Conservation (phyloP, 768 basidiomycete genomes). For the Tephrocybe sp. region DNA sequence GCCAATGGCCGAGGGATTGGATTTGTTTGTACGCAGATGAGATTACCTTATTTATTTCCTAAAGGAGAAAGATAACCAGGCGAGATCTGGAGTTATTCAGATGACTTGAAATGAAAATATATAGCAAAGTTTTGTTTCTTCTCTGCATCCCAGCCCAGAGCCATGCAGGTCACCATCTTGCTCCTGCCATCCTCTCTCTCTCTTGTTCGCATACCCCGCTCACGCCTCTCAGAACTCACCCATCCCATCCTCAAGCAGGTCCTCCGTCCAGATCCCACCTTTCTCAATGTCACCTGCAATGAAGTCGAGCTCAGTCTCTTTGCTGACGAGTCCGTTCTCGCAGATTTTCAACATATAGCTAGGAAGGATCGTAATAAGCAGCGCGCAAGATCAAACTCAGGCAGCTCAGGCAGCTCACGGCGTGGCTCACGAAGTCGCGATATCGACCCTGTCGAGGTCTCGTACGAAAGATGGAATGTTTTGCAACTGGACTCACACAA, state of each 20-base stretch:
- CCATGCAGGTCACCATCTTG: constrained; percentile 60
- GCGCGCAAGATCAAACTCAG: constrained; percentile 39
- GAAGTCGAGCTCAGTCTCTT: constrained; percentile 77
- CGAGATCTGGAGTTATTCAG: constrained; percentile 2
- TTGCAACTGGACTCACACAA: constrained; percentile 81
- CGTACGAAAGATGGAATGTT: constrained; percentile 74
- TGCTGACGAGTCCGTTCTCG: constrained; percentile 53
- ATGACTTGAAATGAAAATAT: neutral
- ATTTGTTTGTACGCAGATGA: neutral
- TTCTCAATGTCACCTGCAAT: constrained; percentile 77
- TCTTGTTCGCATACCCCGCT: constrained; percentile 72
- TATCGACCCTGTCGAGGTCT: constrained; percentile 61
- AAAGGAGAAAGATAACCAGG: constrained; percentile 15
- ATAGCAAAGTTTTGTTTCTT: neutral
- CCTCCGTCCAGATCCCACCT: constrained; percentile 61
- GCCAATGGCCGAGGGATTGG: neutral
- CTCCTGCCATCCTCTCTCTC: constrained; percentile 70
- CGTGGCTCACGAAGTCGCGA: constrained; percentile 16
- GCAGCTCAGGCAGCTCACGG: constrained; percentile 21
- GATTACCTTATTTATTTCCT: neutral
- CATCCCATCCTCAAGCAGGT: constrained; percentile 67
- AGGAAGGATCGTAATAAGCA: constrained; percentile 50
- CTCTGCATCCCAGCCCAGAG: constrained; percentile 3
- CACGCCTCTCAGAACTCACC: constrained; percentile 56
- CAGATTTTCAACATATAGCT: constrained; percentile 61